phyloP scores from a whole-genome alignment of 495 filamentous ascomycete species.

The Aspergillus kassunensis region DNA sequence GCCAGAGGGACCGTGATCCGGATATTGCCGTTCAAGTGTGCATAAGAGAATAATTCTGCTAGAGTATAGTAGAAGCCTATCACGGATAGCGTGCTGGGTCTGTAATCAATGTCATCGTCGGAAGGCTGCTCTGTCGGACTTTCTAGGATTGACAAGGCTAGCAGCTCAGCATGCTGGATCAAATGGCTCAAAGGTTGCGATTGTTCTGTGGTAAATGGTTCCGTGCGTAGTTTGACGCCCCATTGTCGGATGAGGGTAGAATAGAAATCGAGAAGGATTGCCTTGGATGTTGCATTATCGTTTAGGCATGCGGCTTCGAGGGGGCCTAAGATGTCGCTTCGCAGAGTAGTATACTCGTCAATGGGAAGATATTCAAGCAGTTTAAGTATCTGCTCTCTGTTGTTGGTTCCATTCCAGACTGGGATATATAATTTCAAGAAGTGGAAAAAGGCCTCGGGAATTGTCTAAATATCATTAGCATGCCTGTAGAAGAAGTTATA shows the following conservation, averaged over 20 bases:
- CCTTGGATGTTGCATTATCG: slow-evolving; percentile 44
- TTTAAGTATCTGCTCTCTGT: slow-evolving; percentile 57
- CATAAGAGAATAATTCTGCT: slow-evolving; percentile 52
- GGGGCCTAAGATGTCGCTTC: slow-evolving; percentile 43
- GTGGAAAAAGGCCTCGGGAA: slow-evolving; percentile 55
- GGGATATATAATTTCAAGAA: slow-evolving; percentile 61
- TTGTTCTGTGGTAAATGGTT: slow-evolving; percentile 25
- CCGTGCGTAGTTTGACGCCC: slow-evolving; percentile 44
- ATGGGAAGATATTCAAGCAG: slow-evolving; percentile 63
- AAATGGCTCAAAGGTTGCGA: slow-evolving; percentile 43
- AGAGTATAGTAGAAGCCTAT: slow-evolving; percentile 66
- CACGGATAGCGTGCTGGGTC: slow-evolving; percentile 38
- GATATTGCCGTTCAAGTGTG: slow-evolving; percentile 44
- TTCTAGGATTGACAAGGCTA: slow-evolving; percentile 61
- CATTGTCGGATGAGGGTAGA: slow-evolving; percentile 66
- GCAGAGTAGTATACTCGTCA: slow-evolving; percentile 51
- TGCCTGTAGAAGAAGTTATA: not conserved
- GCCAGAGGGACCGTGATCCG: slow-evolving; percentile 65
- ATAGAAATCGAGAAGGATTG: slow-evolving; percentile 64
- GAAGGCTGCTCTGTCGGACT: slow-evolving; percentile 24
- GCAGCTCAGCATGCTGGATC: slow-evolving; percentile 55
- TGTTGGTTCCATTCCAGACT: slow-evolving; percentile 64
- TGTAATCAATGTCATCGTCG: slow-evolving; percentile 9
- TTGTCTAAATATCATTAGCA: slow-evolving; percentile 42
- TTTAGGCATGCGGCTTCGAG: slow-evolving; percentile 58